A percentile compares a stretch with the other conserved stretches of the same genome.
These are phyloP conservation scores for Podospora tetraspora DNA, from an alignment of 495 filamentous ascomycete genomes.

Conservation along the genomic window DNA sequence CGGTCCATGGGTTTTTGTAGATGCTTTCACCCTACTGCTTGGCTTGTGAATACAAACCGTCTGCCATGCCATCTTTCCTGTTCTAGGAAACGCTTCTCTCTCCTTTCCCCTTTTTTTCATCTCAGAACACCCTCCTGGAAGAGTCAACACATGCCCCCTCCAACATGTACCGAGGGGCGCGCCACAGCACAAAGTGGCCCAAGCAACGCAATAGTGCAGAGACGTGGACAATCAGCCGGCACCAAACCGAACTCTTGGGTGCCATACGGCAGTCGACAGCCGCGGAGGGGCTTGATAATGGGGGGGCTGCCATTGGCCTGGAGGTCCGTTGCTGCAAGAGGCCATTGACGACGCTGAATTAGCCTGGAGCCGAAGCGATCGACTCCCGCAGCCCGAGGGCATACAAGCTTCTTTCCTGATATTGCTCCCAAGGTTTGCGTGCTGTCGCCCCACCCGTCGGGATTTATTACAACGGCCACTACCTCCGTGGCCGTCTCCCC, in stretches of 20 bases:
- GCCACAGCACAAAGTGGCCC: neutral
- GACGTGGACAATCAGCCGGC: slow-evolving; percentile 5
- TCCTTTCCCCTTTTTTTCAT: neutral
- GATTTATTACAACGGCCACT: neutral
- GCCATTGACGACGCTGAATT: slow-evolving; percentile 5
- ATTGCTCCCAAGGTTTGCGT: neutral
- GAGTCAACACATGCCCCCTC: neutral
- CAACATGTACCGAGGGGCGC: neutral
- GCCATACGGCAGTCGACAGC: neutral
- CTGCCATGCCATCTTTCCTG: neutral
- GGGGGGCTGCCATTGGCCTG: neutral
- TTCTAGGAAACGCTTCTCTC: neutral
- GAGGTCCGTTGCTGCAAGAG: neutral
- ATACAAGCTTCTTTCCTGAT: neutral
- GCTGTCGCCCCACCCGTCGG: neutral
- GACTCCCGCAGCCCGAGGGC: neutral
- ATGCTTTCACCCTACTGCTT: neutral
- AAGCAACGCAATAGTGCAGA: neutral
- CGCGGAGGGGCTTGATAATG: neutral
- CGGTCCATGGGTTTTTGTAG: slow-evolving; percentile 51
- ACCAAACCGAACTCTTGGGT: neutral
- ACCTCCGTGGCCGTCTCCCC: neutral
- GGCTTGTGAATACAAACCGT: neutral
- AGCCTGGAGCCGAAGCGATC: slow-evolving; percentile 14
- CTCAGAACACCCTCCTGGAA: neutral